Conservation (phyloP, 768 basidiomycete genomes). For the Tulasnella sp. region DNA sequence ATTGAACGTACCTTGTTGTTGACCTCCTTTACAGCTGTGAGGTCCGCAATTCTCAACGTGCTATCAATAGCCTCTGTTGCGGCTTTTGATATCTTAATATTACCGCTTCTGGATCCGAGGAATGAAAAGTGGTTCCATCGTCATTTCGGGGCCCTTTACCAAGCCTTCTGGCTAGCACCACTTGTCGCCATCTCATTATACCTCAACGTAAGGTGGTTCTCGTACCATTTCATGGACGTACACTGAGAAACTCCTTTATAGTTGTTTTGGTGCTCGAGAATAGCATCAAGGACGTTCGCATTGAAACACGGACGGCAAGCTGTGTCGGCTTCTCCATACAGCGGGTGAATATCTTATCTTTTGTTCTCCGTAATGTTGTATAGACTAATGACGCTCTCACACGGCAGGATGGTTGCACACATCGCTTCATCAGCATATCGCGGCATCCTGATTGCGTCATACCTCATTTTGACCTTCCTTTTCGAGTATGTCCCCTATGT, state of each 20-base stretch:
- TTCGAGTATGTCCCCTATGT: conserved; percentile 51
- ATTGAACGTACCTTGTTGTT: neutral
- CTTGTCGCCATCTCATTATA: conserved; percentile 65
- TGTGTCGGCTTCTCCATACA: conserved; percentile 36
- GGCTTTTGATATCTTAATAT: conserved; percentile 58
- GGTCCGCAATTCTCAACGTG: conserved; percentile 60
- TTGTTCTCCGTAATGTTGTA: conserved; percentile 37
- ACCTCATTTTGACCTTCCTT: conserved; percentile 52
- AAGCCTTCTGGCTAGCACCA: conserved; percentile 66
- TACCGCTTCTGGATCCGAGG: conserved; percentile 50
- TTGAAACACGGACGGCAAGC: conserved; percentile 58
- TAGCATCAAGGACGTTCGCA: conserved; percentile 61
- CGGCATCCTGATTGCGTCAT: conserved; percentile 68
- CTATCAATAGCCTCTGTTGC: conserved; percentile 63
- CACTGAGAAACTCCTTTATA: conserved; percentile 11
- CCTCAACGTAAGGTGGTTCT: conserved; percentile 51
- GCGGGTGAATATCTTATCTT: conserved; percentile 22
- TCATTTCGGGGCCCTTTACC: conserved; percentile 66
- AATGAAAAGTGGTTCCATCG: conserved; percentile 46
- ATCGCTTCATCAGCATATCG: conserved; percentile 74
- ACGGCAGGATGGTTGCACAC: conserved; percentile 40
- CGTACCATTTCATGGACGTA: neutral
- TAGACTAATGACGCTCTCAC: neutral
- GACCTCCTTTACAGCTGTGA: conserved; percentile 40
- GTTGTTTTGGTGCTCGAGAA: conserved; percentile 49